Evolutionary conservation across 169 alveolate genomes (phyloP).

Genomic region (Miamiensis avidus): DNA sequence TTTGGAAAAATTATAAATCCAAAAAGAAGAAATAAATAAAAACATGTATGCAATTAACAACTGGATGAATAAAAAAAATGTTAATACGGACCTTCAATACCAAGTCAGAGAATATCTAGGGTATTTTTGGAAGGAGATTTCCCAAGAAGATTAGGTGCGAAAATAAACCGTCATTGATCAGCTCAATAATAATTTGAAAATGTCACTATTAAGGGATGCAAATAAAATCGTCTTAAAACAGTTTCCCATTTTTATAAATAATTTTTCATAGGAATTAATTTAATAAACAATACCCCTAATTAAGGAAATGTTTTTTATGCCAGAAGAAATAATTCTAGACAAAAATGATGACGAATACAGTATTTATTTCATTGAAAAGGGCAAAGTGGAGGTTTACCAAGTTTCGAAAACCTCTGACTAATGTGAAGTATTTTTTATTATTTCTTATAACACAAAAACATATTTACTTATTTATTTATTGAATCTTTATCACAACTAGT

Average conservation of each 20-base stretch:
- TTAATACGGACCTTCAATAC: neutral
- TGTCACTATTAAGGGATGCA: neutral
- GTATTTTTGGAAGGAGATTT: neutral
- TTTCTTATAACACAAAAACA: neutral
- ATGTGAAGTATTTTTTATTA: neutral
- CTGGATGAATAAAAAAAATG: conserved; percentile 12
- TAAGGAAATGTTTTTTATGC: neutral
- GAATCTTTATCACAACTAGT: neutral
- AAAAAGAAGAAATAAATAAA: neutral
- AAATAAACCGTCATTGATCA: too few species aligned
- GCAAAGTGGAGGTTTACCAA: neutral
- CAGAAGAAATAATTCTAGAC: neutral
- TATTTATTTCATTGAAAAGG: conserved; percentile 4
- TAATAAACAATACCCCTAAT: neutral
- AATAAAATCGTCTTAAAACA: neutral
- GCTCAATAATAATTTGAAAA: neutral
- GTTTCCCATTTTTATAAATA: neutral
- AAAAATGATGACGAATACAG: neutral
- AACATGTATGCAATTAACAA: conserved; percentile 1
- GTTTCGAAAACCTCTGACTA: neutral
- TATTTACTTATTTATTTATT: neutral
- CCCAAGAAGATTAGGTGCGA: neutral
- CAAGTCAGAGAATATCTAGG: neutral
- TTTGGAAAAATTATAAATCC: neutral
- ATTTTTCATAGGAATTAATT: neutral